Evolutionary conservation across 225 moss, liverwort and hornwort species (phyloP).

Genomic region (Bryoerythrophyllum caledonicum): DNA sequence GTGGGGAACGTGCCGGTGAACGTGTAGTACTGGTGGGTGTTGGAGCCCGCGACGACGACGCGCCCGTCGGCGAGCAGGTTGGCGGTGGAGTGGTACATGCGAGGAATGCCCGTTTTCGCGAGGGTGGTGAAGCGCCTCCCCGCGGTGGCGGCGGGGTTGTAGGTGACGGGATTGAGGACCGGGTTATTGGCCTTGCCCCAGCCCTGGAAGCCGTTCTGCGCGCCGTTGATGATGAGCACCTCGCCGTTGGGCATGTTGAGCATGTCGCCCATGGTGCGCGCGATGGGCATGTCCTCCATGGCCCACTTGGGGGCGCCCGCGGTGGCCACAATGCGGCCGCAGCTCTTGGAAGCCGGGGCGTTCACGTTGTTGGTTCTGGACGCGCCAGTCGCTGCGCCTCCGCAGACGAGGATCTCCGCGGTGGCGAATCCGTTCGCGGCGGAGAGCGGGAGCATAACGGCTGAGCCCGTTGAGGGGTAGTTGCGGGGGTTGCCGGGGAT

Average conservation of each 20-base stretch:
- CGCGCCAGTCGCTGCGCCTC: slow-evolving; percentile 62
- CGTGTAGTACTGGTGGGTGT: slow-evolving; percentile 51
- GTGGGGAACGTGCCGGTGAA: slow-evolving; percentile 37
- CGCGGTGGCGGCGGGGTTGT: slow-evolving; percentile 16
- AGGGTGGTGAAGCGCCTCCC: slow-evolving; percentile 13
- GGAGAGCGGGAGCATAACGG: slow-evolving; percentile 36
- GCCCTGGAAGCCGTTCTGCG: slow-evolving; percentile 62
- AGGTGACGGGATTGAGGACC: slow-evolving; percentile 49
- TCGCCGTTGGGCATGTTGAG: slow-evolving; percentile 56
- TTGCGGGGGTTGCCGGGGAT: slow-evolving; percentile 44
- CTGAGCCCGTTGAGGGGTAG: slow-evolving; percentile 49
- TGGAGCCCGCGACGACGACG: slow-evolving; percentile 44
- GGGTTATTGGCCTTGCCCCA: slow-evolving; percentile 59
- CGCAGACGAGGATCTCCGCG: slow-evolving; percentile 33
- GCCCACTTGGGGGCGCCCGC: slow-evolving; percentile 43
- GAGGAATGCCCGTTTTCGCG: slow-evolving; percentile 25
- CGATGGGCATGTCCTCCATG: slow-evolving; percentile 73
- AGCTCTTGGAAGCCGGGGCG: slow-evolving; percentile 53
- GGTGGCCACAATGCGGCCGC: slow-evolving; percentile 60
- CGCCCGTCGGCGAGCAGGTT: slow-evolving; percentile 39
- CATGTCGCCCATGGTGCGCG: slow-evolving; percentile 78
- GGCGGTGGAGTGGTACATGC: slow-evolving; percentile 51
- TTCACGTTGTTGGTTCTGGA: neutral
- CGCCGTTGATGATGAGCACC: slow-evolving; percentile 74
- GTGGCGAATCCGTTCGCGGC: slow-evolving; percentile 12